Conservation (phyloP, 441 rosid genomes). For the Euphorbia celastroides region DNA sequence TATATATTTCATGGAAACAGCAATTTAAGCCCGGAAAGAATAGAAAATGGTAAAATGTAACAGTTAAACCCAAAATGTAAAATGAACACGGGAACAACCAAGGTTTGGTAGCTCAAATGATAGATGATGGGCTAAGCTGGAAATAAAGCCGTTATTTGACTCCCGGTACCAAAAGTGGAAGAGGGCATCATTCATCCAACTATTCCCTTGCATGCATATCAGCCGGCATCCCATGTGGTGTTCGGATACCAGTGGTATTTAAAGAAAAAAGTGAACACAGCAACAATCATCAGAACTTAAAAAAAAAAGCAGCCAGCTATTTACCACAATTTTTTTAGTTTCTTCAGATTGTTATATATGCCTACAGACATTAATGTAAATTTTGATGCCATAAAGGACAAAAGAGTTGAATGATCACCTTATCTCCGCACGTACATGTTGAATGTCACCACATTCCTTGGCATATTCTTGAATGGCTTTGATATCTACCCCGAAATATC, state of each 20-base stretch:
- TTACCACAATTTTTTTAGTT: neutral
- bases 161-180: too few relatives aligned
- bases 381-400: neutral
- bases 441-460: conserved; percentile 42
- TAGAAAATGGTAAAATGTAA: neutral
- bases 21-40: conserved; percentile 1
- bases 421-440: conserved; percentile 83
- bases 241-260: too few relatives aligned
- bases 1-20: neutral
- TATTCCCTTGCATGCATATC: too few relatives aligned
- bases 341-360: conserved; percentile 1
- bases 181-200: too few relatives aligned
- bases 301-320: neutral
- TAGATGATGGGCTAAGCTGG: too few relatives aligned
- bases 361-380: neutral
- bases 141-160: too few relatives aligned
- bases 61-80: neutral
- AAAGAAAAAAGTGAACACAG: too few relatives aligned
- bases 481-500: conserved; percentile 94
- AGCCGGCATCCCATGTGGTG: too few relatives aligned
- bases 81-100: too few relatives aligned
- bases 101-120: too few relatives aligned
- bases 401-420: conserved; percentile 39
- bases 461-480: conserved; percentile 70
- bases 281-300: too few relatives aligned